phyloP scores from a whole-genome alignment of 805 yeast species.

The Candida tammaniensis region DNA sequence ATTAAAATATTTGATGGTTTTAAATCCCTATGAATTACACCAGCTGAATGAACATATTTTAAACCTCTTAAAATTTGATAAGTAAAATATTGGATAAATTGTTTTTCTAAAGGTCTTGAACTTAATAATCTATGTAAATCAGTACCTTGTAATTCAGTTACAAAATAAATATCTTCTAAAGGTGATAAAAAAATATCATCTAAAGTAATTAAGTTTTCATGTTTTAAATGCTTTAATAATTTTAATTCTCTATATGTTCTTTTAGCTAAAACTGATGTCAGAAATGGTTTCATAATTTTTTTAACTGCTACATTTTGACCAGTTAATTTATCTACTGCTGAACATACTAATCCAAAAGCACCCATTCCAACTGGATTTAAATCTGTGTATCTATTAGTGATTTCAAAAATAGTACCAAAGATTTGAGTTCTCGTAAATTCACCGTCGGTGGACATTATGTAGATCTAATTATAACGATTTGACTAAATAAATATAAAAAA shows the following conservation, averaged over 20 bases:
- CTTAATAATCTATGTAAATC: conserved; percentile 90
- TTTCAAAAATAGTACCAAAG: conserved; percentile 93
- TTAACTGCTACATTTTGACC: conserved; percentile 94
- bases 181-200: conserved; percentile 95
- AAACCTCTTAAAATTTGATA: conserved; percentile 91
- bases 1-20: conserved; percentile 83
- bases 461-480: neutral
- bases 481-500: neutral
- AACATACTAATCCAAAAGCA: conserved; percentile 96
- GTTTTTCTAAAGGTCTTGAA: conserved; percentile 91
- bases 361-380: conserved; percentile 99
- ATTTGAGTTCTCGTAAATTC: conserved; percentile 76
- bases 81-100: conserved; percentile 93
- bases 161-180: conserved; percentile 91
- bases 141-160: conserved; percentile 95
- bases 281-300: conserved; percentile 96
- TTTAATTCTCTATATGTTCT: conserved; percentile 96
- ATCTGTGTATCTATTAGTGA: conserved; percentile 84
- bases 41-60: conserved; percentile 88
- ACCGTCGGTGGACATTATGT: conserved; percentile 39
- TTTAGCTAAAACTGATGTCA: conserved; percentile 91
- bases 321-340: conserved; percentile 89
- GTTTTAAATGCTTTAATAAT: conserved; percentile 86
- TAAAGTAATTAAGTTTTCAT: conserved; percentile 88
- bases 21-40: conserved; percentile 85